A percentile compares a stretch with the other conserved stretches of the same genome.
Evolutionary conservation across 2,329 filamentous ascomycete species (phyloP).

Genomic region (Chalaropsis ovoidea): DNA sequence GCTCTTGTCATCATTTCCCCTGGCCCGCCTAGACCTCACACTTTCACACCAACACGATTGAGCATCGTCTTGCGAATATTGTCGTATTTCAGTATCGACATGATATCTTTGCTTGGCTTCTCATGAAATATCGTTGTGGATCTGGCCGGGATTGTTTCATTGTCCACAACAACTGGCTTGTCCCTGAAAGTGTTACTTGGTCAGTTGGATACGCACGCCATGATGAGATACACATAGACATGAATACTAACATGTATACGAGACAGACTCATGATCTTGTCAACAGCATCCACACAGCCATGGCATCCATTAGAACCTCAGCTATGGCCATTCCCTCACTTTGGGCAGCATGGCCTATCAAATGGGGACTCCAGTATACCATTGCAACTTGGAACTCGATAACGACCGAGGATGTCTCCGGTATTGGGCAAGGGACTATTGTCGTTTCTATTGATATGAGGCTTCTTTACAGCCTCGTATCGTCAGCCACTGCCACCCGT

Average conservation of each 20-base stretch:
- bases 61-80: background rate
- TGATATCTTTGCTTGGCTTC: background rate
- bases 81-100: background rate
- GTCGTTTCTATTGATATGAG: background rate
- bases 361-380: background rate
- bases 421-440: background rate
- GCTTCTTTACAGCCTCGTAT: background rate
- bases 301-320: background rate
- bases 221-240: background rate
- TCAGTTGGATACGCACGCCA: background rate
- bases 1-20: background rate
- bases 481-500: background rate
- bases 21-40: background rate
- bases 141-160: background rate
- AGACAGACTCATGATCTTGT: background rate
- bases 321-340: background rate
- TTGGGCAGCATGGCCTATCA: background rate
- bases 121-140: background rate
- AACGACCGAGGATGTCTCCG: background rate
- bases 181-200: background rate
- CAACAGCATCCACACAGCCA: background rate
- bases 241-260: background rate
- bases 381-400: background rate
- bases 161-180: background rate
- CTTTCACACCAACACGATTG: background rate